A percentile compares a stretch with the other conserved stretches of the same genome.
phyloP scores from a whole-genome alignment of 2,329 filamentous ascomycete genomes.

The Alternaria alternata region DNA sequence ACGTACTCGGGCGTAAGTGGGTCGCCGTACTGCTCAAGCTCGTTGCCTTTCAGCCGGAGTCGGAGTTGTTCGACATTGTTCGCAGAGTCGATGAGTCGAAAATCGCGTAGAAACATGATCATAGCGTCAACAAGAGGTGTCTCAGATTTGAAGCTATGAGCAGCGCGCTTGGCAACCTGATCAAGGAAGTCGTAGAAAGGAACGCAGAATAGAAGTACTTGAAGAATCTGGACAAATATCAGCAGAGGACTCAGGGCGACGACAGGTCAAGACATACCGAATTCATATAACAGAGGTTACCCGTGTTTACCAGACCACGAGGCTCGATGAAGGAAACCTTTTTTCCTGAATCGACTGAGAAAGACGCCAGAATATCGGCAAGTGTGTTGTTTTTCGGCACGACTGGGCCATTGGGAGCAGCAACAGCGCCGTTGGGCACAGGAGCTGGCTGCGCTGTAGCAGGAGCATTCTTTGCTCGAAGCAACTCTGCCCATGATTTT shows the following conservation, averaged over 20 bases:
- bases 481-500: slow-evolving; percentile 74
- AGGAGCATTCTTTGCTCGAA: slow-evolving; percentile 61
- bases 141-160: slow-evolving; percentile 92
- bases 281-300: slow-evolving; percentile 99
- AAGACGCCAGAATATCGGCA: slow-evolving; percentile 78
- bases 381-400: slow-evolving; percentile 68
- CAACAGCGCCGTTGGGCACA: slow-evolving; percentile 36
- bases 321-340: slow-evolving; percentile 88
- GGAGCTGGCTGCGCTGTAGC: slow-evolving; percentile 32
- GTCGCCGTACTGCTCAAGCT: slow-evolving; percentile 89
- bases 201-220: slow-evolving; percentile 91
- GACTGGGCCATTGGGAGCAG: slow-evolving; percentile 51
- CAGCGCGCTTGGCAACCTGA: slow-evolving; percentile 81
- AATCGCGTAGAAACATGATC: slow-evolving; percentile 97
- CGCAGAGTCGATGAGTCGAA: slow-evolving; percentile 83
- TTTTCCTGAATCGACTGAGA: slow-evolving; percentile 69
- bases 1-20: slow-evolving; percentile 93
- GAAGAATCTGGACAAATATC: slow-evolving; percentile 73
- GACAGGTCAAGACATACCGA: slow-evolving; percentile 69
- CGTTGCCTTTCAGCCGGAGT: slow-evolving; percentile 77
- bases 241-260: slow-evolving; percentile 24
- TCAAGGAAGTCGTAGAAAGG: slow-evolving; percentile 96
- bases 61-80: slow-evolving; percentile 76
- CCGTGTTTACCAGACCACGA: slow-evolving; percentile 91
- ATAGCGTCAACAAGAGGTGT: slow-evolving; percentile 94